Evolutionary conservation across 768 basidiomycete genomes (phyloP).

Genomic region (Clavulina sp.): DNA sequence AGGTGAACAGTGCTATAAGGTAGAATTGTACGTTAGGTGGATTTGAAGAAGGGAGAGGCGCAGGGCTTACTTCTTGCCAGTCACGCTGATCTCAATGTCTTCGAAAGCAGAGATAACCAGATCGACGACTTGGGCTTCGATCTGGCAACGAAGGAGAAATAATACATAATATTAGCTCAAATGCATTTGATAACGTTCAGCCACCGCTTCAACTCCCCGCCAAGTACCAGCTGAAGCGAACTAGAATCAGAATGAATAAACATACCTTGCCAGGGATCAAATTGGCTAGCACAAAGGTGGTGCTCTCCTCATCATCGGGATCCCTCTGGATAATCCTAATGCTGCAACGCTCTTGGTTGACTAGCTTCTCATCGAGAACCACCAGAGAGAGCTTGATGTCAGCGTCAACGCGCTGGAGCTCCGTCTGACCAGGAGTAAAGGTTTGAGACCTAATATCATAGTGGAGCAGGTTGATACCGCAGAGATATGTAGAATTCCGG

Average conservation of each 20-base stretch:
- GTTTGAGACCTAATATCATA: slow-evolving; percentile 3
- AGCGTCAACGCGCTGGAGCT: slow-evolving; percentile 18
- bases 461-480: neutral
- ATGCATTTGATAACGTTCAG: neutral
- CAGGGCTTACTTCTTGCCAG: slow-evolving; percentile 22
- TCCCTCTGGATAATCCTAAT: slow-evolving; percentile 14
- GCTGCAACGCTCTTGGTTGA: slow-evolving; percentile 13
- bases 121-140: slow-evolving; percentile 23
- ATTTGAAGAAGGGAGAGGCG: neutral
- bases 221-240: neutral
- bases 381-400: slow-evolving; percentile 24
- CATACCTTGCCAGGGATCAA: slow-evolving; percentile 22
- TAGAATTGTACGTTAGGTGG: slow-evolving; percentile 13
- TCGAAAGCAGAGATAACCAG: slow-evolving; percentile 22
- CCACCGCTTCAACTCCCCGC: neutral
- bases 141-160: slow-evolving; percentile 12
- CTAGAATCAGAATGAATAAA: neutral
- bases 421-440: slow-evolving; percentile 13
- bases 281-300: slow-evolving; percentile 16
- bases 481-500: neutral
- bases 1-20: slow-evolving; percentile 21
- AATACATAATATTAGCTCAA: neutral
- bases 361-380: slow-evolving; percentile 22
- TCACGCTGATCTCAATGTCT: slow-evolving; percentile 22
- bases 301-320: slow-evolving; percentile 12